These are phyloP conservation scores for Rhodotorula sp. DNA, from an alignment of 1,284 basidiomycete species.

Conservation along the genomic window DNA sequence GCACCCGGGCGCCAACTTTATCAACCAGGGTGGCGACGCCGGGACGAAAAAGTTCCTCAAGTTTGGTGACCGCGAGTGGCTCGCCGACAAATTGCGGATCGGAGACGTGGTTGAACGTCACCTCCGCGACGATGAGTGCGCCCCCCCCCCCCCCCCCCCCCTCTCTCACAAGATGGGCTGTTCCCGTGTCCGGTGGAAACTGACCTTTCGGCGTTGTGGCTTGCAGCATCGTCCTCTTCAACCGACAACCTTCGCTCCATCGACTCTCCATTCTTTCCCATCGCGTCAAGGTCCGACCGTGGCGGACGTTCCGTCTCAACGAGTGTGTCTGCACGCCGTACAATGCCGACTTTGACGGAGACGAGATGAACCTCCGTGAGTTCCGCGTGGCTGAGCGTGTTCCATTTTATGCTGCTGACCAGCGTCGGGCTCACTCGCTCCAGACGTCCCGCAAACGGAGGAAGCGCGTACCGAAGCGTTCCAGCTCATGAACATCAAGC, in stretches of 20 bases:
- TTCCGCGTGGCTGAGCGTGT: conserved; percentile 30
- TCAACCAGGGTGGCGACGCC: conserved; percentile 64
- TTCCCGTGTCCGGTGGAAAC: not conserved
- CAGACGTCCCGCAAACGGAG: conserved; percentile 99
- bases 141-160: conserved; percentile 20
- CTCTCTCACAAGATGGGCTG: not conserved
- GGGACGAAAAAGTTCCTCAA: conserved; percentile 79
- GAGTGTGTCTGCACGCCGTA: conserved; percentile 99
- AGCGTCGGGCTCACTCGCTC: too few species aligned
- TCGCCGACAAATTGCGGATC: conserved; percentile 73
- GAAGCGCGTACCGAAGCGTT: conserved; percentile 97
- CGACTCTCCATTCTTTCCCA: conserved; percentile 99
- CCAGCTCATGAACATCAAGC: conserved; percentile 95
- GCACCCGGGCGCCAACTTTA: conserved; percentile 94
- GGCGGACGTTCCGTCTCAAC: conserved; percentile 96
- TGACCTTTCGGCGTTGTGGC: too few species aligned
- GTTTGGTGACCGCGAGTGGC: conserved; percentile 65
- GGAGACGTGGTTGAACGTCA: conserved; percentile 93
- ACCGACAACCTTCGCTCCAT: conserved; percentile 97
- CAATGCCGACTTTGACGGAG: conserved; percentile 99
- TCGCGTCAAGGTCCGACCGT: conserved; percentile 90
- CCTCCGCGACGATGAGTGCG: conserved; percentile 84
- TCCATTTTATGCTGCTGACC: too few species aligned
- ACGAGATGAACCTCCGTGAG: conserved; percentile 99
- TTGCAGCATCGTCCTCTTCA: conserved; percentile 84